A percentile compares a stretch with the other conserved stretches of the same genome.
phyloP scores from a whole-genome alignment of 2,329 filamentous ascomycete genomes.

The Microcera coccophila region DNA sequence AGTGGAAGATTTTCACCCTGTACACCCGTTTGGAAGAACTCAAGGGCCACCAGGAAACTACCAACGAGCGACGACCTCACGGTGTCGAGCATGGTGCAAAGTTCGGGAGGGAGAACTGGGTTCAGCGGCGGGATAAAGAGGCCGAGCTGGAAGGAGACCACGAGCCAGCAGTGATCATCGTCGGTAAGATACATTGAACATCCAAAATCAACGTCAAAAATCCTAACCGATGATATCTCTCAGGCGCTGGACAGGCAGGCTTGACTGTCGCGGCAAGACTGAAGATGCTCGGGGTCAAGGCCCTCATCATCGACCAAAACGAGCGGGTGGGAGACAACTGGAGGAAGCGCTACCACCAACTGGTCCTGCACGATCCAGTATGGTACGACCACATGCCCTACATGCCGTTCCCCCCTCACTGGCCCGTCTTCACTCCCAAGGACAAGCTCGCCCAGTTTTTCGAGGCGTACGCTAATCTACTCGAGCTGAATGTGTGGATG shows the following conservation, averaged over 20 bases:
- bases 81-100: constrained; percentile 56
- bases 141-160: constrained; percentile 42
- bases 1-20: constrained; percentile 61
- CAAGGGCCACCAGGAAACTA: constrained; percentile 49
- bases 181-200: constrained; percentile 51
- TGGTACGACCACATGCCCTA: constrained; percentile 62
- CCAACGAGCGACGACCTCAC: constrained; percentile 44
- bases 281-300: constrained; percentile 53
- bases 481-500: constrained; percentile 69
- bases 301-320: constrained; percentile 57
- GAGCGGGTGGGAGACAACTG: constrained; percentile 60
- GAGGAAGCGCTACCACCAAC: constrained; percentile 58
- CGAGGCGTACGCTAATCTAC: constrained; percentile 57
- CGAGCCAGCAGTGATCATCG: constrained; percentile 57
- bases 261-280: constrained; percentile 55
- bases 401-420: constrained; percentile 58
- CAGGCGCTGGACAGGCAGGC: constrained; percentile 55
- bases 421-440: constrained; percentile 69
- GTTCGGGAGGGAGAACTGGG: constrained; percentile 55
- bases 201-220: background rate
- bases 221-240: background rate
- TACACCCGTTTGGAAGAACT: constrained; percentile 58
- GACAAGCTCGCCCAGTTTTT: constrained; percentile 69
- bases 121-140: constrained; percentile 48
- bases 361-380: constrained; percentile 66